Base-by-base conservation (phyloP, 148 eudicot species). In the Amaranthus hypochondriacus region DNA sequence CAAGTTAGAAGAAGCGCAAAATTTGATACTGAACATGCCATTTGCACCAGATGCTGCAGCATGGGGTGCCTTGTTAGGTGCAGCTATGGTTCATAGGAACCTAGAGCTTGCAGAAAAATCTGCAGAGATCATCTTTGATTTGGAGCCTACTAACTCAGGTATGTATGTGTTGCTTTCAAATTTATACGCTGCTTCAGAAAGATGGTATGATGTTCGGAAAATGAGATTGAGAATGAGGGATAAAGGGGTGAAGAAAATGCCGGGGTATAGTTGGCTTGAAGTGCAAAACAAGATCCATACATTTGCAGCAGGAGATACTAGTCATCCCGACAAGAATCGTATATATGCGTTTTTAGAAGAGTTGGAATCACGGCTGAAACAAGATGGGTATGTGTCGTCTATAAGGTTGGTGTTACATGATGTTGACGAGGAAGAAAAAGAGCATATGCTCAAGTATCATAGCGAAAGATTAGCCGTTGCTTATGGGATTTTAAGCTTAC, bases 1-100 rank as follows among this genome's bases (percentile, higher is more conserved):
- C 6, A 79, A 54, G 56, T 81, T 85, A 56, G 70, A 80, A 44
- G 88, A 85, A 66, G 88, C 88, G 47, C 74, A 73, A 55, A 69
- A 80, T 53, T 62, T 85, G 56, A 72, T 85, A 60, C 65, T 62
- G 48, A 75, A 62, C 56, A 85, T 85, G 85, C 88, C 88, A 68
- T 80, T 85, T 80, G 76, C 77, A 63, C 85, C 88, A 15, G 85
- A 85, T 75, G 78, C 88, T 70, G 81, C 85, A 60, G 73, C 85
- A 59, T 85, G 88, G 88, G 85, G 88, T 61, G 85, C 85, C 18
- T 79, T 85, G 68, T 85, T 85, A 65, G 88, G 80, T 62, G 88
- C 88, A 42, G 78, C 85, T 69, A 77, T 75, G 71, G 79, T 82
- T 64, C 82, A 82, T 48, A 85, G 85, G 10, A 78, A 85, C 28